Evolutionary conservation across 2,329 filamentous ascomycete species (phyloP).

Genomic region (Pseudogymnoascus sp.): DNA sequence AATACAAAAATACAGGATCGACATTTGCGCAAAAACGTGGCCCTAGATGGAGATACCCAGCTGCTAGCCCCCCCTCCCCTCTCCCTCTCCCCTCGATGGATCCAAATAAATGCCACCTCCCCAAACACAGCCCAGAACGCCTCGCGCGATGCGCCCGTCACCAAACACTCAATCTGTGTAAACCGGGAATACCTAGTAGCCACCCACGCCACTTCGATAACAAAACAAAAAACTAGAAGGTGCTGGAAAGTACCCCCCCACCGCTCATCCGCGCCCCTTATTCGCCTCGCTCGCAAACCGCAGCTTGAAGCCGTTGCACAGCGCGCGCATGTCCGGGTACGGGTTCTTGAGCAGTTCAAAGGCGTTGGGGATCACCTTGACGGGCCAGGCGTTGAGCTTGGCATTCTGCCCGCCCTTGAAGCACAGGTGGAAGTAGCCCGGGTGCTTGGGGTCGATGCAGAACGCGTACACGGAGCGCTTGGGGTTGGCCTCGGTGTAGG

Average conservation of each 20-base stretch:
- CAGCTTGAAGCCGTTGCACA: conserved; percentile 93
- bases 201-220: background rate
- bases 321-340: conserved; percentile 88
- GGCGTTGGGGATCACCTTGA: conserved; percentile 86
- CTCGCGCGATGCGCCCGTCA: background rate
- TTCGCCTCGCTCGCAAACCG: conserved; percentile 22
- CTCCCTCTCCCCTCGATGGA: background rate
- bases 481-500: conserved; percentile 93
- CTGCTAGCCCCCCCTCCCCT: background rate
- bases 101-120: background rate
- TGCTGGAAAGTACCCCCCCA: background rate
- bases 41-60: background rate
- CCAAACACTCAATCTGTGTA: background rate
- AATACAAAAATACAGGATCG: background rate
- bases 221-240: background rate
- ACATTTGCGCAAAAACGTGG: background rate
- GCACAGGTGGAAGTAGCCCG: conserved; percentile 90
- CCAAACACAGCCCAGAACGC: background rate
- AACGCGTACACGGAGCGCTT: conserved; percentile 91
- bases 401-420: conserved; percentile 84
- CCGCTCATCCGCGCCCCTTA: background rate
- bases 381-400: conserved; percentile 67
- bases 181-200: background rate
- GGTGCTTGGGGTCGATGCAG: conserved; percentile 84
- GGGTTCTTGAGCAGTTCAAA: conserved; percentile 83